phyloP scores from a whole-genome alignment of 2,329 filamentous ascomycete species.

The Nemania sp. region DNA sequence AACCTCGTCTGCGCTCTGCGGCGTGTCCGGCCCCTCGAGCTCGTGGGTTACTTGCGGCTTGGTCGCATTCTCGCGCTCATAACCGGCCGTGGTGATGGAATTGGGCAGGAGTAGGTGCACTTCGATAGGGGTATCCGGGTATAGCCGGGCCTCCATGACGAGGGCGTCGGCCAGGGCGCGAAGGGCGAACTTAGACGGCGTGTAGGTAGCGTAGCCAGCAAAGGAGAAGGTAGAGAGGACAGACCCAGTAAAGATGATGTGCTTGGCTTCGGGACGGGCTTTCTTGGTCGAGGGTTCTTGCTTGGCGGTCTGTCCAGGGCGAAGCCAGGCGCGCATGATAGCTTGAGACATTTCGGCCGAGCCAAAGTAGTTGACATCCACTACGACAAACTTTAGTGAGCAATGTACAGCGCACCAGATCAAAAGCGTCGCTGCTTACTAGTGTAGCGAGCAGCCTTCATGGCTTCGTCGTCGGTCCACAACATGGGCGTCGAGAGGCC shows the following conservation, averaged over 20 bases:
- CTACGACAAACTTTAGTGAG: background rate
- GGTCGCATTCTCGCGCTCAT: too few species aligned
- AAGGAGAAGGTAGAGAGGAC: conserved; percentile 1
- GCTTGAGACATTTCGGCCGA: background rate
- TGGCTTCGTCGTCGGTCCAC: too few species aligned
- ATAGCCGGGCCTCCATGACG: background rate
- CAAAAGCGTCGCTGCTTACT: too few species aligned
- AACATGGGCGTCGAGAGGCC: too few species aligned
- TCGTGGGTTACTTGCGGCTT: too few species aligned
- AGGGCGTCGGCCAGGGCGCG: conserved; percentile 2
- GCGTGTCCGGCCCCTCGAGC: too few species aligned
- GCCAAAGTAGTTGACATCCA: conserved; percentile 5
- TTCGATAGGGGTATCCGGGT: background rate
- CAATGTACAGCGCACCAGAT: too few species aligned
- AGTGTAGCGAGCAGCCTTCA: too few species aligned
- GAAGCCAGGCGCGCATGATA: conserved; percentile 1
- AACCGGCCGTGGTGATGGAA: background rate
- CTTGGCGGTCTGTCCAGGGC: background rate
- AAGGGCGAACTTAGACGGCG: background rate
- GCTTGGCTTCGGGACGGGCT: background rate
- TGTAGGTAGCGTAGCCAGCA: background rate
- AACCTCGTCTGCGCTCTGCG: too few species aligned
- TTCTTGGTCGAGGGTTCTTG: background rate
- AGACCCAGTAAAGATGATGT: conserved; percentile 1
- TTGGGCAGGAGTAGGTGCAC: background rate